Evolutionary conservation across 345 rosid species (phyloP).

Genomic region (Arabidopsis arenosa): DNA sequence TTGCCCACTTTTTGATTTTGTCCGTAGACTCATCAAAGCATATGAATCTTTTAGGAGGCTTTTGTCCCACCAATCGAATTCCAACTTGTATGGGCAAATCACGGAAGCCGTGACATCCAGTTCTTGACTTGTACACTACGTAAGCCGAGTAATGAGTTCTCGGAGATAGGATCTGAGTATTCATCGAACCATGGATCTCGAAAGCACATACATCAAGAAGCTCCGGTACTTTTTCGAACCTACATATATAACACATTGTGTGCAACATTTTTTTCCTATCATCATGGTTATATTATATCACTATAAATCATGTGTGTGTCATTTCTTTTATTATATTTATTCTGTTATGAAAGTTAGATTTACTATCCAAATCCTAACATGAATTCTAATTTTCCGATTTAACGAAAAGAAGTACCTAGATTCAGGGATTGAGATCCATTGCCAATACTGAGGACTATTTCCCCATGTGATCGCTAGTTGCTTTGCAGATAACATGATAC

Average conservation of each 20-base stretch:
- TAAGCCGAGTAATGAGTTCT: conserved; percentile 2
- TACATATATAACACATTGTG: neutral
- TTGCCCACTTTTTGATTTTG: neutral
- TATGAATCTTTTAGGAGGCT: neutral
- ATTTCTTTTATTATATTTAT: too few species aligned
- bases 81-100: conserved; percentile 7
- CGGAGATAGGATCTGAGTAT: neutral
- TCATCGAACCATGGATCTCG: conserved; percentile 1
- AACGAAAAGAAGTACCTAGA: neutral
- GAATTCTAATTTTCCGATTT: too few species aligned
- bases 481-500: conserved; percentile 24
- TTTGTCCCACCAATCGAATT: neutral
- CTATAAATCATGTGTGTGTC: too few species aligned
- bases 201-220: conserved; percentile 1
- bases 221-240: neutral
- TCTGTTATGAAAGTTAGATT: too few species aligned
- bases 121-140: neutral
- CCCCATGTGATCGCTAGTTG: conserved; percentile 9
- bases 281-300: too few species aligned
- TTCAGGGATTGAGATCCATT: conserved; percentile 30
- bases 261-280: too few species aligned
- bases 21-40: neutral
- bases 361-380: too few species aligned
- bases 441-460: conserved; percentile 30
- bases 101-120: neutral